A percentile compares a stretch with the other conserved stretches of the same genome.
These are phyloP conservation scores for Neospora caninum DNA, from an alignment of 169 alveolate genomes.

Conservation along the genomic window DNA sequence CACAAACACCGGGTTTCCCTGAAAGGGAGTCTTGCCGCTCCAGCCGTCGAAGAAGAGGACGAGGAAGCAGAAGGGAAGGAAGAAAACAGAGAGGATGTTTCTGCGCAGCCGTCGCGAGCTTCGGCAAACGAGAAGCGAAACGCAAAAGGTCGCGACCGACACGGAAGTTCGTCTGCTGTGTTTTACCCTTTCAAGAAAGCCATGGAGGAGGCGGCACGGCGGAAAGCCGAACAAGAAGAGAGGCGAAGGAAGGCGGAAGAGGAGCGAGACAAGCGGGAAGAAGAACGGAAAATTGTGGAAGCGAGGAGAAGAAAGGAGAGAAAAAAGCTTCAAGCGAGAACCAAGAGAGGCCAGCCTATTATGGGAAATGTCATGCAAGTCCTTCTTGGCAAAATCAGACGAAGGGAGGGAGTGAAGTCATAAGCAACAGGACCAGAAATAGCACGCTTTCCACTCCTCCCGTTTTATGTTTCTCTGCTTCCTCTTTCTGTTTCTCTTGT, in stretches of 20 bases:
- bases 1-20: too few species aligned
- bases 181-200: slow-evolving; percentile 15
- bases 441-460: background rate
- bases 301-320: background rate
- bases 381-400: background rate
- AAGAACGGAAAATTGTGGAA: background rate
- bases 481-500: too few species aligned
- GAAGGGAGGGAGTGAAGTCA: background rate
- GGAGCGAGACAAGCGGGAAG: background rate
- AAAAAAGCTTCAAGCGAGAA: background rate
- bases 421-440: too few species aligned
- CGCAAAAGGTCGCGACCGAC: background rate
- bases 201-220: slow-evolving; percentile 27
- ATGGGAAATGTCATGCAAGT: slow-evolving; percentile 31
- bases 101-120: too few species aligned
- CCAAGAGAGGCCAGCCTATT: slow-evolving; percentile 21
- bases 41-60: background rate
- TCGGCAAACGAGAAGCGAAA: background rate
- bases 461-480: background rate
- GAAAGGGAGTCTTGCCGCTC: too few species aligned
- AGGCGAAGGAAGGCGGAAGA: background rate
- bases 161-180: background rate
- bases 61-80: background rate
- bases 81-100: background rate
- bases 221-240: background rate